Evolutionary conservation across 371 early-diverging fungal species (phyloP).

Genomic region (Coemansia linderi): DNA sequence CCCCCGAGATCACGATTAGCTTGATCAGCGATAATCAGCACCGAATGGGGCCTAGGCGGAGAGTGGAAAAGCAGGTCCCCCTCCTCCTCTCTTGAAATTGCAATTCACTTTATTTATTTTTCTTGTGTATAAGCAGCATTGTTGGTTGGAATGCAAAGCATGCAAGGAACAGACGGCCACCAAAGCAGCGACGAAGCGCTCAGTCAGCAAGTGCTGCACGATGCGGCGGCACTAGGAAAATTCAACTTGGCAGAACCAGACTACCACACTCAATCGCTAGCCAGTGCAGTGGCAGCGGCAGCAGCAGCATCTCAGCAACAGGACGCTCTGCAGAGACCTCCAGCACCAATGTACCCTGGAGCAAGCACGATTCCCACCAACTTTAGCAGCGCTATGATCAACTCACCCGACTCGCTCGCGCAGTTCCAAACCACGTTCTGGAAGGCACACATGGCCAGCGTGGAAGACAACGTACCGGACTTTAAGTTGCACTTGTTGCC

Average conservation of each 20-base stretch:
- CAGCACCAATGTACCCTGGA: conserved; percentile 50
- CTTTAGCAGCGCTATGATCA: conserved; percentile 50
- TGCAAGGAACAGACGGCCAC: conserved; percentile 22
- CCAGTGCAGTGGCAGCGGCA: conserved; percentile 45
- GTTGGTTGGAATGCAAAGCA: conserved; percentile 21
- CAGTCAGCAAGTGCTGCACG: conserved; percentile 19
- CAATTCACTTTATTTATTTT: conserved; percentile 3
- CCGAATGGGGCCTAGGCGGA: background rate
- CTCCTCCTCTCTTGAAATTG: background rate
- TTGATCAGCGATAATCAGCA: background rate
- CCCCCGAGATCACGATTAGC: background rate
- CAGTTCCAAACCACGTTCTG: conserved; percentile 57
- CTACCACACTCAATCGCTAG: conserved; percentile 37
- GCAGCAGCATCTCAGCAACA: conserved; percentile 17
- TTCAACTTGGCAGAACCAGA: conserved; percentile 25
- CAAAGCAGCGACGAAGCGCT: conserved; percentile 19
- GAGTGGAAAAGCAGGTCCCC: background rate
- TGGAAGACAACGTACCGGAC: conserved; percentile 66
- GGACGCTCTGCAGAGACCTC: conserved; percentile 9
- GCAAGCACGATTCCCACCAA: conserved; percentile 47
- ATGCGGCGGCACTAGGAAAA: conserved; percentile 22
- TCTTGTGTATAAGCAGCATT: background rate
- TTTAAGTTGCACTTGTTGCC: conserved; percentile 94
- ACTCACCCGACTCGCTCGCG: conserved; percentile 46
- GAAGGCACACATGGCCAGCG: conserved; percentile 59